Percentiles rank a stretch among this genome's conserved stretches.
phyloP scores from a whole-genome alignment of 495 filamentous ascomycete species.

The Penicillium pancosmium region DNA sequence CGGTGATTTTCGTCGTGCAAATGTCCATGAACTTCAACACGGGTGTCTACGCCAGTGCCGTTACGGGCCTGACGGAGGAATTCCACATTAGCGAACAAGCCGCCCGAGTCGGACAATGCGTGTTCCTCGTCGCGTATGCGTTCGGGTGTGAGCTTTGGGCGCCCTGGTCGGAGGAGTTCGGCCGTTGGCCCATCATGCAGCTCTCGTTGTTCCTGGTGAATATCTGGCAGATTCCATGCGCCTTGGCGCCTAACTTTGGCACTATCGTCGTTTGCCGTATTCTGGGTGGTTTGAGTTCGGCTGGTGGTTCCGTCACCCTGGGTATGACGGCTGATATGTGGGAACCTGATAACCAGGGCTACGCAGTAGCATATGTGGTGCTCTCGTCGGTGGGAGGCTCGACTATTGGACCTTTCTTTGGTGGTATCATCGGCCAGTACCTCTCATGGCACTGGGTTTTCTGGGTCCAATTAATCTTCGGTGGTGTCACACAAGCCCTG shows the following conservation, averaged over 20 bases:
- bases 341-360: conserved; percentile 67
- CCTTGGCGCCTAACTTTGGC: conserved; percentile 67
- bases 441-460: conserved; percentile 77
- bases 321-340: conserved; percentile 85
- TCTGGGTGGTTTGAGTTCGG: conserved; percentile 71
- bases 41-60: conserved; percentile 68
- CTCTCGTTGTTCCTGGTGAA: conserved; percentile 71
- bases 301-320: conserved; percentile 78
- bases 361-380: conserved; percentile 72
- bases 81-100: conserved; percentile 66
- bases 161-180: conserved; percentile 78
- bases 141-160: conserved; percentile 86
- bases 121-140: conserved; percentile 74
- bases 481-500: conserved; percentile 62
- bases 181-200: conserved; percentile 75
- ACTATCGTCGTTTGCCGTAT: conserved; percentile 66
- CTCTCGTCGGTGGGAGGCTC: conserved; percentile 77
- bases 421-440: conserved; percentile 70
- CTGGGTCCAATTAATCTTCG: conserved; percentile 81
- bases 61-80: conserved; percentile 59
- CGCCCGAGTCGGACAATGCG: conserved; percentile 65
- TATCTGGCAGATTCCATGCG: conserved; percentile 74
- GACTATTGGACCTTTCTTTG: conserved; percentile 76
- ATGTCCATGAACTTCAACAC: conserved; percentile 89
- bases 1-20: conserved; percentile 74